A percentile compares a stretch with the other conserved stretches of the same genome.
These are phyloP conservation scores for Nicotiana rustica DNA, from an alignment of 305 asterid species.

Conservation along the genomic window DNA sequence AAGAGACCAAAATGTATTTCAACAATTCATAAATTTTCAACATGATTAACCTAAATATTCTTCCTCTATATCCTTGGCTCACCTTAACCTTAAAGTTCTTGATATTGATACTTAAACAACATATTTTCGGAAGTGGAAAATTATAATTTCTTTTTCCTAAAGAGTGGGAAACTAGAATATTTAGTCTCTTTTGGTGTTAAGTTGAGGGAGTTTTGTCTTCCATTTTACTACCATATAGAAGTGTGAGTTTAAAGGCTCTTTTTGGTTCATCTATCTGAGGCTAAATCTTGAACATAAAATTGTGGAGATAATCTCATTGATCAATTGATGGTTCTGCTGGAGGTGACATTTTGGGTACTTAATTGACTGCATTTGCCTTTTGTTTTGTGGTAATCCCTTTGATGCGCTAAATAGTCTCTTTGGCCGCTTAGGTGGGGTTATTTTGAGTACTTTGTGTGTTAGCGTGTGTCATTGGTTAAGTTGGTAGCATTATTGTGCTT, in stretches of 20 bases:
- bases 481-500: not conserved
- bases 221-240: slow-evolving; percentile 1
- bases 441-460: not conserved
- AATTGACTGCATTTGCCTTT: not conserved
- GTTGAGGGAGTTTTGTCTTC: not conserved
- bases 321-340: not conserved
- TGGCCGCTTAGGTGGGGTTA: not conserved
- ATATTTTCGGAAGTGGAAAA: not conserved
- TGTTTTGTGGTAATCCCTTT: not conserved
- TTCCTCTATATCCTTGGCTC: not conserved
- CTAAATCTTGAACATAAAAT: not conserved
- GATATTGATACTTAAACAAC: not conserved
- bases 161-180: not conserved
- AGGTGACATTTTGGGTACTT: not conserved
- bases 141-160: not conserved
- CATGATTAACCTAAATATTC: slow-evolving; percentile 13
- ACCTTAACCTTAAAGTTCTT: not conserved
- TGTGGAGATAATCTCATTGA: not conserved
- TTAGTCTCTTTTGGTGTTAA: not conserved
- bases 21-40: slow-evolving; percentile 22
- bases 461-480: not conserved
- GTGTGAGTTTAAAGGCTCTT: not conserved
- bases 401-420: not conserved
- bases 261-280: slow-evolving; percentile 17
- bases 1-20: slow-evolving; percentile 20